Evolutionary conservation across 2,329 filamentous ascomycete genomes (phyloP).

Genomic region (Hymenoscyphus occultus): DNA sequence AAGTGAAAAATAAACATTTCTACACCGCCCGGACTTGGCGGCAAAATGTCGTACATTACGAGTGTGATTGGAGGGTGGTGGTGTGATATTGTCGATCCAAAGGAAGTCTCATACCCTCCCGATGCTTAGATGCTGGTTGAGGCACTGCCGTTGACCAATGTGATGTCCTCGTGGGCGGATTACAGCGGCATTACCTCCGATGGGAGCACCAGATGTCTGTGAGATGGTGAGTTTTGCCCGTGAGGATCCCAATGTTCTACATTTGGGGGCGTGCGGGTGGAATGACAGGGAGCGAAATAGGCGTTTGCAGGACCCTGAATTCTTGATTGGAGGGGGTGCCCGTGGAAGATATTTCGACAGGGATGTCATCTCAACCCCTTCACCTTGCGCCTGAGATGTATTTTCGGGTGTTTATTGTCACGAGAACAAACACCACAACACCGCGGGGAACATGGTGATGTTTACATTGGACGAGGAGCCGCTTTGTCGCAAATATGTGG

Average conservation of each 20-base stretch:
- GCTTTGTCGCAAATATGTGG: not conserved
- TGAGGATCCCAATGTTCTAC: not conserved
- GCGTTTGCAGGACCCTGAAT: not conserved
- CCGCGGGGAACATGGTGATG: constrained; percentile 1
- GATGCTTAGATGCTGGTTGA: not conserved
- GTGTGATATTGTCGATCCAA: not conserved
- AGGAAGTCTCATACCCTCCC: not conserved
- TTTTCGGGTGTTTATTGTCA: not conserved
- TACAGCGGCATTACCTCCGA: not conserved
- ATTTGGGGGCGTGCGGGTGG: not conserved
- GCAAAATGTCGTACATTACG: not conserved
- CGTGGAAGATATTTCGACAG: too few relatives aligned
- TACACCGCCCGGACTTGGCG: constrained; percentile 1
- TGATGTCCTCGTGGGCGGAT: not conserved
- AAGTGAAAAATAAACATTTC: not conserved
- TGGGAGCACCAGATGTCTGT: not conserved
- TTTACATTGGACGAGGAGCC: not conserved
- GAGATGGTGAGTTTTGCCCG: not conserved
- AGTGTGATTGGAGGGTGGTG: not conserved
- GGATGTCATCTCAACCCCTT: not conserved
- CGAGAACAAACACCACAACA: not conserved
- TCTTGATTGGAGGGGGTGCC: not conserved
- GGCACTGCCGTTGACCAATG: not conserved
- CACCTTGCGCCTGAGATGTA: not conserved
- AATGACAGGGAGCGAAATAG: not conserved